Evolutionary conservation across 495 filamentous ascomycete genomes (phyloP), one percentile per base, ranked within the genome.

Genomic region (Friedmanniomyces endolithicus): DNA sequence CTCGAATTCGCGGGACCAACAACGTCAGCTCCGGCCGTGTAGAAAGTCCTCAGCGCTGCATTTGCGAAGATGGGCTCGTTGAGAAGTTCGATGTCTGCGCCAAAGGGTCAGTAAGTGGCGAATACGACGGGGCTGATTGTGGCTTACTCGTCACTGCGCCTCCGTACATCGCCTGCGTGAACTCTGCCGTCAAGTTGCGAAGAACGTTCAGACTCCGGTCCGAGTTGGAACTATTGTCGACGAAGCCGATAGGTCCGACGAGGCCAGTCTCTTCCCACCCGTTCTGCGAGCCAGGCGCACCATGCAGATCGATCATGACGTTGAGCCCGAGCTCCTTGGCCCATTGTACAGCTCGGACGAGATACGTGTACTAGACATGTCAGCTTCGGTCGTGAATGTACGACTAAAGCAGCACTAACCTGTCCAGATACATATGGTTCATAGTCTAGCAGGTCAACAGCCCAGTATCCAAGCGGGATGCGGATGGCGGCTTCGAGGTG

Each of bases 251-350:
- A 23, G 46, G 20, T 17, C 54, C 54, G 24, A 56, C 47, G 16
- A 56, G 25, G 22, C 54, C 54, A 17, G 54, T 27, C 22, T 56
- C 47, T 23, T 56, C 54, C 54, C 47, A 51, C 17, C 54, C 54
- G 49, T 71, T 71, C 50, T 71, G 68, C 6, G 55, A 60, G 0
- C 67, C 65, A 0, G 68, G 68, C 2, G 64, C 65, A 20, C 73
- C 73, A 56, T 76, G 73, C 2, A 76, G 65, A 48, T 76, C 73
- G 50, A 76, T 71, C 46, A 71, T 69, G 2, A 75, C 68, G 53
- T 72, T 73, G 29, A 76, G 58, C 2, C 67, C 64, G 2, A 67
- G 56, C 20, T 63, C 55, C 23, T 65, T 59, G 9, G 72, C 70
- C 73, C 73, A 76, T 22, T 63, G 63, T 19, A 76, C 68, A 20